Evolutionary conservation across 2,329 filamentous ascomycete species (phyloP).

Genomic region (Apiospora kogelbergensis): DNA sequence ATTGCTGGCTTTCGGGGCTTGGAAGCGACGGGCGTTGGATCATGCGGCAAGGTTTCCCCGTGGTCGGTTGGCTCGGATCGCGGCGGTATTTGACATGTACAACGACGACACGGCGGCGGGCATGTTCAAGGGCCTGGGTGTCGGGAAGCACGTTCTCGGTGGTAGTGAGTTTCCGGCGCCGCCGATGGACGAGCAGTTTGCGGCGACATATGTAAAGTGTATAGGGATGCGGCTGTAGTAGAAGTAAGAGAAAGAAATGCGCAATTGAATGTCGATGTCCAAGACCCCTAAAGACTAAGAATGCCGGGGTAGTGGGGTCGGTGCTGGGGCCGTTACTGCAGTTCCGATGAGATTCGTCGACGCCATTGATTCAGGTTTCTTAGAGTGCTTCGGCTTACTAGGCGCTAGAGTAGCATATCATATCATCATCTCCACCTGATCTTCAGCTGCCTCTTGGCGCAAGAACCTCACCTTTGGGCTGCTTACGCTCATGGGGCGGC

Average conservation of each 20-base stretch:
- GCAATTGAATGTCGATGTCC: not conserved
- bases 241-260: too few species aligned
- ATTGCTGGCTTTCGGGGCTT: constrained; percentile 22
- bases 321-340: too few species aligned
- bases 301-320: not conserved
- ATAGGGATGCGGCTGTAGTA: not conserved
- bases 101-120: constrained; percentile 23
- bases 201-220: constrained; percentile 15
- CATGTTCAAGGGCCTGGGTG: constrained; percentile 24
- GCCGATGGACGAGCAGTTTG: constrained; percentile 18
- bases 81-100: constrained; percentile 25
- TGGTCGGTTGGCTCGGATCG: constrained; percentile 25
- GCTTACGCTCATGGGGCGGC: too few species aligned
- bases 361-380: too few species aligned
- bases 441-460: too few species aligned
- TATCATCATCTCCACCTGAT: too few species aligned
- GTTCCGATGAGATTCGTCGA: too few species aligned
- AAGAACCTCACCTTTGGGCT: too few species aligned
- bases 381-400: not conserved
- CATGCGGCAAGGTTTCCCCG: constrained; percentile 21
- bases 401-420: not conserved
- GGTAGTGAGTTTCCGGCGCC: constrained; percentile 23
- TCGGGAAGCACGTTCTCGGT: constrained; percentile 26
- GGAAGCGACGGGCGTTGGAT: constrained; percentile 24
- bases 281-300: not conserved